Evolutionary conservation across 306 rosid genomes (phyloP), one percentile per base, ranked within the genome.

Genomic region (Casuarina cunninghamiana): DNA sequence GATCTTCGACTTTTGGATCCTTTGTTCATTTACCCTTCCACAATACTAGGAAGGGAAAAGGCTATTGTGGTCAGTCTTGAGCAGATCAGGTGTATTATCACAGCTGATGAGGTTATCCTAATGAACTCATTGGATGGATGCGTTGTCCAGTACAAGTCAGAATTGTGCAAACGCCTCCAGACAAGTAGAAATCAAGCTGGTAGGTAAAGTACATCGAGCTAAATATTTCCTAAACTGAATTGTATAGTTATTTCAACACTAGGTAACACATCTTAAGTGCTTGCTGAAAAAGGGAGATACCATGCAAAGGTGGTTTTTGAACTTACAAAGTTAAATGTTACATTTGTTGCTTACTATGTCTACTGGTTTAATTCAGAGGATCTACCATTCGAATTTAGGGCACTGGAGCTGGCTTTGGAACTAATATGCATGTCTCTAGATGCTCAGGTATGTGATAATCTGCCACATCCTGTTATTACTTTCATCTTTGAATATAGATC

Each of bases 1-100:
- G 98, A 95, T 85, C 94, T 95, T 62, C 87, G 98, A 50, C 89
- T 95, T 71, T 82, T 95, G 87, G 98, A 95, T 79, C 98, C 98
- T 0, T 79, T 89, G 91, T 92, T 95, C 86, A 91, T 95, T 76
- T 89, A 90, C 82, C 98, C 97, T 78, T 95, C 97, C 70, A 88
- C 91, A 5, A 87, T 92, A 79, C 81, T 92, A 71, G 96, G 98
- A 83, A 86, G 97, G 74, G 97, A 91, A 84, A 92, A 87, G 90
- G 97, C 97, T 35, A 91, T 95, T 73, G 98, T 95, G 48, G 96
- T 95, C 63, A 91, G 90, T 83, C 96, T 95, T 78, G 98, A 95
- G 86, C 97, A 95, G 84, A 95, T 92, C 78, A 84, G 98, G 75
- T 95, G 97, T 79, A 81, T 95, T 79, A 95, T 95, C 81, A 92